Conservation (phyloP, 768 basidiomycete genomes). For the Boletus subparvulus region DNA sequence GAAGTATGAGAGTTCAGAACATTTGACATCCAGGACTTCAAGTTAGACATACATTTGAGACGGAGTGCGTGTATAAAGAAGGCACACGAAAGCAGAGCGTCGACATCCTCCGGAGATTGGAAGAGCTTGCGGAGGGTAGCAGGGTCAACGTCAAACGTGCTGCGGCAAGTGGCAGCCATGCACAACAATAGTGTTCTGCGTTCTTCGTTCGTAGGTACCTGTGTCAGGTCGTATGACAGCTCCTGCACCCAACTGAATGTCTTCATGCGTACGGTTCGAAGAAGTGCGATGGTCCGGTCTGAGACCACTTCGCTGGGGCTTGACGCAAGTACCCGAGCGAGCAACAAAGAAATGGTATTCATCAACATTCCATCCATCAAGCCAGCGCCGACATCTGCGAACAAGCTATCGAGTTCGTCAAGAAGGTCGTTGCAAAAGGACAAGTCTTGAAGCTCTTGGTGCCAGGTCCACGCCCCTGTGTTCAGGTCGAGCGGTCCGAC, state of each 20-base stretch:
- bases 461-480: background rate
- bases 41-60: background rate
- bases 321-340: background rate
- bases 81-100: background rate
- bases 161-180: background rate
- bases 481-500: slow-evolving; percentile 24
- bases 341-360: background rate
- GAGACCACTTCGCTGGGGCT: background rate
- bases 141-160: background rate
- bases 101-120: background rate
- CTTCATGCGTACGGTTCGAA: background rate
- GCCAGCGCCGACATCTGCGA: background rate
- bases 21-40: too few species aligned
- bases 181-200: background rate
- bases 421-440: background rate
- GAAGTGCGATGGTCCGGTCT: background rate
- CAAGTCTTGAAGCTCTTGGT: background rate
- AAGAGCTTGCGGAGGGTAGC: background rate
- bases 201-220: background rate
- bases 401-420: background rate
- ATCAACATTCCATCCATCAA: background rate
- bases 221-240: background rate
- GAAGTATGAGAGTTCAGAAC: too few species aligned
- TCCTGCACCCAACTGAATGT: background rate
- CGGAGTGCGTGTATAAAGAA: background rate